Base-by-base conservation (phyloP, 768 basidiomycete species). In the Amanita muscaria region DNA sequence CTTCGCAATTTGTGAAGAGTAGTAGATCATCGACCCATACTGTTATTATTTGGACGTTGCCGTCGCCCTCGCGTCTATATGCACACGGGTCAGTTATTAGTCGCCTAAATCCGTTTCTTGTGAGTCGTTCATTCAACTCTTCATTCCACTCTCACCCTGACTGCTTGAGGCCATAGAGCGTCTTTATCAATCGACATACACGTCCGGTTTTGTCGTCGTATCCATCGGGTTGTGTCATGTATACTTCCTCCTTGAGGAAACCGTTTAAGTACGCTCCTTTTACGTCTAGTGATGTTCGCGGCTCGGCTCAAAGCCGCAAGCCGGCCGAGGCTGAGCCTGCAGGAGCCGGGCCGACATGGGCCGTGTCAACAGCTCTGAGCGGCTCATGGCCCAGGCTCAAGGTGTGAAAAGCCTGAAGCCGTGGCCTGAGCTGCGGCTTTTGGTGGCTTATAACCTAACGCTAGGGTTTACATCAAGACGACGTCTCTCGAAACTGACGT, bases 81-180 rank as follows among this genome's bases (percentile, higher is more conserved):
- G 40, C 31, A 22, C 49, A 52, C 18, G 49, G 53, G 22, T 54
- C 42, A 4, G 42, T 39, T 1, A 50, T 9, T 0, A 53, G 21
- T 4, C 31, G 23, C 12, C 15, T 46, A 38, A 56, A 62, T n/a
- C 50, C 53, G 0, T 59, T 27, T 15, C 46, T 21, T 0, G 29
- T 25, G 22, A 60, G 44, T 5, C 46, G 33, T 1, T 18, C 12
- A 25, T 59, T 49, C 9, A 60, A 49, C 24, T 59, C 51, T 1
- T 49, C 21, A 46, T 63, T 59, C 62, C 59, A 64, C 1, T 54
- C 51, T 21, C 53, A 48, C 3, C 59, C 53, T 3, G 62, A 49
- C 29, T 63, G 60, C 30, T 61, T 59, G 3, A 72, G 59, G 0
- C 72, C 64, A 41, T 74, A 74, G 2, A 74, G 47, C 0, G 58